Percentiles rank a stretch among this genome's conserved stretches.
These are phyloP conservation scores for Mycena galericulata DNA, from an alignment of 768 basidiomycete genomes.

Conservation along the genomic window DNA sequence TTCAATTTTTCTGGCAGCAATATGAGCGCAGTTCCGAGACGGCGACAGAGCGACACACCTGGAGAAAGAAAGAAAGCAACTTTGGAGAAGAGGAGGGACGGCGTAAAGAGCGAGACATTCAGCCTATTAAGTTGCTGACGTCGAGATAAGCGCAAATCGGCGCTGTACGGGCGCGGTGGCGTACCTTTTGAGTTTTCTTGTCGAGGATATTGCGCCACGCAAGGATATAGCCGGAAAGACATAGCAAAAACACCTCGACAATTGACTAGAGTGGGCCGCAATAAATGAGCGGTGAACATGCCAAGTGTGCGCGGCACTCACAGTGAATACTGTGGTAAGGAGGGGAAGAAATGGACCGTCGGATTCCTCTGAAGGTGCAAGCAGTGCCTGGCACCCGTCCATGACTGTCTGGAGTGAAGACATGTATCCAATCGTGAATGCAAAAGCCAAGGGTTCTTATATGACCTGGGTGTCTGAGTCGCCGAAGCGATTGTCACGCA, in stretches of 20 bases:
- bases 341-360: slow-evolving; percentile 32
- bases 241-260: slow-evolving; percentile 88
- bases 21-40: not conserved
- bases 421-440: not conserved
- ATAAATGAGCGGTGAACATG: slow-evolving; percentile 14
- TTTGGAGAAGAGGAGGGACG: slow-evolving; percentile 91
- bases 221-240: slow-evolving; percentile 85
- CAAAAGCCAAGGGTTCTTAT: slow-evolving; percentile 1
- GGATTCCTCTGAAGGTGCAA: not conserved
- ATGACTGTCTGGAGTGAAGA: slow-evolving; percentile 27
- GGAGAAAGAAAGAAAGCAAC: slow-evolving; percentile 94
- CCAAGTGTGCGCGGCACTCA: slow-evolving; percentile 7
- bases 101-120: slow-evolving; percentile 92
- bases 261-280: slow-evolving; percentile 73
- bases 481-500: no score
- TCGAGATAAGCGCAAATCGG: slow-evolving; percentile 7
- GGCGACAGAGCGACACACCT: slow-evolving; percentile 51
- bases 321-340: slow-evolving; percentile 28
- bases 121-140: slow-evolving; percentile 81
- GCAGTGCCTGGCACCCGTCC: slow-evolving; percentile 2
- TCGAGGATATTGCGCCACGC: slow-evolving; percentile 86
- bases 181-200: slow-evolving; percentile 88
- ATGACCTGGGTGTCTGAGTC: no score
- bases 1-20: slow-evolving; percentile 69
- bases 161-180: slow-evolving; percentile 32